Conservation (phyloP, 108 stramenopile genomes). For the Fragilariopsis cylindrus region DNA sequence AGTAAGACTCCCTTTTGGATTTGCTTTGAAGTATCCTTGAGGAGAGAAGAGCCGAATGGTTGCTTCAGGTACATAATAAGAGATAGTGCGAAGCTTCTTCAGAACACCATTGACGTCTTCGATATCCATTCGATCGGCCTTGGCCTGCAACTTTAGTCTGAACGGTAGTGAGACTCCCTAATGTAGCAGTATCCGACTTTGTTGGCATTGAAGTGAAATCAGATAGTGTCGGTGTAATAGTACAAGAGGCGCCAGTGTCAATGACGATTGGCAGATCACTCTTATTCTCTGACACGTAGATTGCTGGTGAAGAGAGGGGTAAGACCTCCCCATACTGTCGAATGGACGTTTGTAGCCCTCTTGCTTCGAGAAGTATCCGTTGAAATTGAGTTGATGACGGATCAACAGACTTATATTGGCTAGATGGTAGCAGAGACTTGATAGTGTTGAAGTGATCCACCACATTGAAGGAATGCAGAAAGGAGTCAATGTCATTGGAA, state of each 20-base stretch:
- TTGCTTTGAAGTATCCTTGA: neutral
- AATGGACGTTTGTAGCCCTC: neutral
- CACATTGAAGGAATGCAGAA: too few relatives aligned
- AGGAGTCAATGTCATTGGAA: too few relatives aligned
- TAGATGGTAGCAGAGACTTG: too few relatives aligned
- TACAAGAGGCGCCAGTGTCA: neutral
- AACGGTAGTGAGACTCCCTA: neutral
- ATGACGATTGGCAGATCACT: neutral
- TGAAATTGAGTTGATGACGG: neutral
- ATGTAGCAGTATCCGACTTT: neutral
- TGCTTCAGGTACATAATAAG: neutral
- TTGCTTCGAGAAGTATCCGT: neutral
- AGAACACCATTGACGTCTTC: neutral
- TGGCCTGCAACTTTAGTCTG: neutral
- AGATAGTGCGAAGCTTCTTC: accelerated
- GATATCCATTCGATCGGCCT: neutral
- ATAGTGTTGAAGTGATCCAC: too few relatives aligned
- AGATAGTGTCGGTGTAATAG: neutral
- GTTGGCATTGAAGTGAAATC: neutral
- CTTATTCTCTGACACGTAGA: neutral
- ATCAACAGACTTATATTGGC: too few relatives aligned
- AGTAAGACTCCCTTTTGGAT: neutral
- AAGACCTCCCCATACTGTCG: neutral
- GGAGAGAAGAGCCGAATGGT: neutral
- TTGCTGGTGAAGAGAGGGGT: neutral